These are phyloP conservation scores for Inonotus hispidus DNA, from an alignment of 1,284 basidiomycete species.

Conservation along the genomic window DNA sequence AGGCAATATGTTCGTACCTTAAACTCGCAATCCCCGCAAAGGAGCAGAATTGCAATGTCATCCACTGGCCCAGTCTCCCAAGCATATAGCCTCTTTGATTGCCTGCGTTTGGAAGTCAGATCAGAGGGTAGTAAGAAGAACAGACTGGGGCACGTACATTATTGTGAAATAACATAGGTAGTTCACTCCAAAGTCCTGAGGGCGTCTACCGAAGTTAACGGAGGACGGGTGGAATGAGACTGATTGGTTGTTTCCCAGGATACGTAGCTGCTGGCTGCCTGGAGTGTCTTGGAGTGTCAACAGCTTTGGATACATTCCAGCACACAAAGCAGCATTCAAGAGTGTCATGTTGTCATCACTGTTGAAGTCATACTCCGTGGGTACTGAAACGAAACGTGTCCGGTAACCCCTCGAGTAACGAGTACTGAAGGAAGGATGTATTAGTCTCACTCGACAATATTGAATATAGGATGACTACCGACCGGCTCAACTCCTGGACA, in stretches of 20 bases:
- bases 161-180: slow-evolving; percentile 87
- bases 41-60: slow-evolving; percentile 74
- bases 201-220: slow-evolving; percentile 71
- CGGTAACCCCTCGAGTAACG: slow-evolving; percentile 68
- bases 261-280: slow-evolving; percentile 57
- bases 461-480: slow-evolving; percentile 38
- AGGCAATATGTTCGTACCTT: slow-evolving; percentile 55
- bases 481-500: slow-evolving; percentile 71
- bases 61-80: slow-evolving; percentile 95
- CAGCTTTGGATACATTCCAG: slow-evolving; percentile 92
- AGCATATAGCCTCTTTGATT: slow-evolving; percentile 90
- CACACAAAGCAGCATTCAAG: slow-evolving; percentile 78
- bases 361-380: slow-evolving; percentile 68
- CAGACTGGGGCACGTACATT: slow-evolving; percentile 49
- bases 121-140: background rate
- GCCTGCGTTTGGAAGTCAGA: slow-evolving; percentile 43
- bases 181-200: slow-evolving; percentile 68
- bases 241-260: slow-evolving; percentile 82
- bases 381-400: slow-evolving; percentile 74
- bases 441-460: background rate
- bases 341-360: slow-evolving; percentile 56
- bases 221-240: slow-evolving; percentile 91
- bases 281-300: slow-evolving; percentile 58
- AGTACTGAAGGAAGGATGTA: slow-evolving; percentile 40
- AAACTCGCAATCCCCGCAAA: slow-evolving; percentile 92